A percentile compares a stretch with the other conserved stretches of the same genome.
Evolutionary conservation across 2,329 filamentous ascomycete species (phyloP).

Genomic region (Cercospora sp.): DNA sequence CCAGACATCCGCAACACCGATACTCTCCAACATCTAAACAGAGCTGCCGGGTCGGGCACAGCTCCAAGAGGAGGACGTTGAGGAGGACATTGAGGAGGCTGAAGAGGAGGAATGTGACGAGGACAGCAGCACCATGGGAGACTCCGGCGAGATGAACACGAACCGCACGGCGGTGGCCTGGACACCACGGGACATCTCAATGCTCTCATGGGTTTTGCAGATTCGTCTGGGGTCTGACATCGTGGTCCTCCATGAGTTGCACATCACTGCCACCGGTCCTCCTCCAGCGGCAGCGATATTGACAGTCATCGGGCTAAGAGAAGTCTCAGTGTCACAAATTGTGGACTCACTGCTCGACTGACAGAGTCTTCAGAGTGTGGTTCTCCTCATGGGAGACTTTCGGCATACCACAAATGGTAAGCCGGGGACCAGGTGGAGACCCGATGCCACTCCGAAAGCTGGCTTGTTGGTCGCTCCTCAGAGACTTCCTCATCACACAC

Average conservation of each 20-base stretch:
- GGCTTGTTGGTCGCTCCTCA: not conserved
- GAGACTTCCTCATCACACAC: not conserved
- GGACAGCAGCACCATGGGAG: not conserved
- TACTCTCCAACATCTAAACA: not conserved
- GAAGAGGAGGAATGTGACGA: not conserved
- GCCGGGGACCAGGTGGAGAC: not conserved
- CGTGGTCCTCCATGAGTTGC: not conserved
- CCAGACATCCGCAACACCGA: not conserved
- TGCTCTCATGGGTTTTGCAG: not conserved
- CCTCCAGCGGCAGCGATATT: not conserved
- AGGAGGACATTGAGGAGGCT: not conserved
- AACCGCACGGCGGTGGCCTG: not conserved
- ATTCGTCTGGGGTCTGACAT: not conserved
- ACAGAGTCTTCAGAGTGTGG: not conserved
- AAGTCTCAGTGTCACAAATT: not conserved
- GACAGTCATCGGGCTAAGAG: not conserved
- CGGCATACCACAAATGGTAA: conserved; percentile 1
- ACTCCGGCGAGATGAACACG: not conserved
- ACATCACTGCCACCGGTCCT: not conserved
- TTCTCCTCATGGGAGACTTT: not conserved
- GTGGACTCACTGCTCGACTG: not conserved
- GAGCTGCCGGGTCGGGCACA: not conserved
- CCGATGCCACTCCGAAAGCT: not conserved
- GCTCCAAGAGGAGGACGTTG: not conserved
- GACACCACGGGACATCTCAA: not conserved